Percentiles rank a stretch among this genome's conserved stretches.
These are phyloP conservation scores for Neopestalotiopsis sp. DNA, from an alignment of 2,329 filamentous ascomycete genomes.

Conservation along the genomic window DNA sequence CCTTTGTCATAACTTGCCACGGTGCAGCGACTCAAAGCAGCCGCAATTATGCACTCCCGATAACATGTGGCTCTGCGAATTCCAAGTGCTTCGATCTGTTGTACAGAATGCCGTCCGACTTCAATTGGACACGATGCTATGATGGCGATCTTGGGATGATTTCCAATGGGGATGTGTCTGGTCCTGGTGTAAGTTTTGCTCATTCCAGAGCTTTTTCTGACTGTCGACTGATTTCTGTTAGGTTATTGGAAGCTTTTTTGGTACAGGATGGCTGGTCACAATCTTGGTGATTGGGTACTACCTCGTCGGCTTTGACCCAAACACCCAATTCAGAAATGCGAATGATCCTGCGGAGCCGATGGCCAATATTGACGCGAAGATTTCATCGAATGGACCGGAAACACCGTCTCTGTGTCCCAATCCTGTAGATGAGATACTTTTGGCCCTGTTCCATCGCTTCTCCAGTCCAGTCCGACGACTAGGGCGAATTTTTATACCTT, in stretches of 20 bases:
- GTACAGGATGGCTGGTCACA: background rate
- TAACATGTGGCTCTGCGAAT: no score
- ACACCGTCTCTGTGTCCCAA: background rate
- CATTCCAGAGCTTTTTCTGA: background rate
- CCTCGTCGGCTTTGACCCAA: background rate
- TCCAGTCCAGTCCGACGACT: background rate
- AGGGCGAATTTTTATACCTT: background rate
- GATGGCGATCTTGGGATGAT: background rate
- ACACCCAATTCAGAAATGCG: background rate
- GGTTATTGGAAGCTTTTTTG: background rate
- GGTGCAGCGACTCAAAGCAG: no score
- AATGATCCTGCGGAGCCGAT: background rate
- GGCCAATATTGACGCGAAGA: background rate
- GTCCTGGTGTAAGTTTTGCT: background rate
- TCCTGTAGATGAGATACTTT: background rate
- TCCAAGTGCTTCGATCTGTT: background rate
- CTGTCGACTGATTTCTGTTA: background rate
- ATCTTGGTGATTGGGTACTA: background rate
- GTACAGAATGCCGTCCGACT: background rate
- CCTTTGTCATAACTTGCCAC: no score
- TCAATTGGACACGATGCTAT: background rate
- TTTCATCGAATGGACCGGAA: background rate
- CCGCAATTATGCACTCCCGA: no score
- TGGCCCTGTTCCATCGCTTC: background rate
- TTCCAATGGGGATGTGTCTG: background rate